Evolutionary conservation across 345 rosid genomes (phyloP), one percentile per base, ranked within the genome.

Genomic region (Populus pruinosa): DNA sequence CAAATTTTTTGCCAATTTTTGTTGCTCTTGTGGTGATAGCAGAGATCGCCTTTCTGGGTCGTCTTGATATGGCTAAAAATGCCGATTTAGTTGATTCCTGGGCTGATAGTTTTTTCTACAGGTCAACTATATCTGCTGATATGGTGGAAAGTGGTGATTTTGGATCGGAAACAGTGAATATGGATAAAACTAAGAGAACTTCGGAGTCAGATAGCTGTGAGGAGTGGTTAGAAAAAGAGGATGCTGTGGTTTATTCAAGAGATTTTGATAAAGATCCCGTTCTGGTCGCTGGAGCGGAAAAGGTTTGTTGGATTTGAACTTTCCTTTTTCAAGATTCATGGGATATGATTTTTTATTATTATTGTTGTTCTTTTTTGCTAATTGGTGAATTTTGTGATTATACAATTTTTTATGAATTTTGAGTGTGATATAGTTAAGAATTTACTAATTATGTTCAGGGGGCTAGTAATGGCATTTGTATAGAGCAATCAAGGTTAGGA

Each of bases 1-100:
- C 93, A 29, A 91, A 82, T 70, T 63, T 88, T 41, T 70, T 96
- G 82, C 94, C 93, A 29, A 55, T 91, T 73, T 86, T 91, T 67
- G 94, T 96, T 64, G 86, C 86, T 43, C 78, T 95, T 16, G 94
- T 91, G 36, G 90, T 93, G 62, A 69, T 90, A 49, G 91, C 88
- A 11, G 98, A 93, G 89, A 88, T 93, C 79, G 88, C 85, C 74
- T 91, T 95, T 75, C 86, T 95, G 87, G 91, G 96, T 88, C 91
- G 91, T 41, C 91, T 95, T 47, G 96, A 93, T 56, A 84, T 90
- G 85, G 86, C 84, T 23, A 90, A 90, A 74, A 90, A 88, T 74
- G 89, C 85, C 13, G 90, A 87, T 77, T 50, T 89, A 59, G 84
- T 91, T 62, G 93, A 93, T 84, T 88, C 96, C 12, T 87, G 89